phyloP scores from a whole-genome alignment of 2,329 filamentous ascomycete genomes.

The Kalaharituber pfeilii region DNA sequence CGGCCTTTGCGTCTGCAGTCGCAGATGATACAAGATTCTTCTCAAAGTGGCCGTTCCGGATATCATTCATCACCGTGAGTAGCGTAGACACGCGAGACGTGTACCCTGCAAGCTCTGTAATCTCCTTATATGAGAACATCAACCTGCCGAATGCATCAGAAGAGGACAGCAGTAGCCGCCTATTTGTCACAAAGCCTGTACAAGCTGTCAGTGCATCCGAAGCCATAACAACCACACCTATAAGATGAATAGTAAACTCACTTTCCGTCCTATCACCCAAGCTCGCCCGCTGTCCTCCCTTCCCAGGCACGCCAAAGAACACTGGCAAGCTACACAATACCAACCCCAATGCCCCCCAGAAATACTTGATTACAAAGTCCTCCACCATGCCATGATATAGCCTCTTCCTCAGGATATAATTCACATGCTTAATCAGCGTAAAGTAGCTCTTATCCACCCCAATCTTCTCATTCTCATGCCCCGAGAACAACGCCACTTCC shows the following conservation, averaged over 20 bases:
- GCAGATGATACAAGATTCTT: constrained; percentile 91
- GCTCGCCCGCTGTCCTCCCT: constrained; percentile 27
- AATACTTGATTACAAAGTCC: constrained; percentile 98
- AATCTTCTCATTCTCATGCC: constrained; percentile 88
- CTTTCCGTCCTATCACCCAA: constrained; percentile 40
- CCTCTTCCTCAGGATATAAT: constrained; percentile 72
- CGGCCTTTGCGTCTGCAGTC: constrained; percentile 51
- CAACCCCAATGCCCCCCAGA: constrained; percentile 88
- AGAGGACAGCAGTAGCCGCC: constrained; percentile 75
- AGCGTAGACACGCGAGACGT: constrained; percentile 81
- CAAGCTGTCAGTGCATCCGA: constrained; percentile 6
- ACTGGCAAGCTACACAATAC: constrained; percentile 87
- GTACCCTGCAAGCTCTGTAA: constrained; percentile 89
- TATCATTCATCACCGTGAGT: constrained; percentile 85
- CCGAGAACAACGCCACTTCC: constrained; percentile 79
- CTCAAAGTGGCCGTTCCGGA: constrained; percentile 75
- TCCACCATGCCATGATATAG: constrained; percentile 99
- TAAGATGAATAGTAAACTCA: constrained; percentile 25
- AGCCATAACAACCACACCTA: constrained; percentile 5
- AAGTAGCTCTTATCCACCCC: constrained; percentile 97
- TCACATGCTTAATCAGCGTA: constrained; percentile 96
- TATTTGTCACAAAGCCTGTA: constrained; percentile 73
- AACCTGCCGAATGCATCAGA: constrained; percentile 90
- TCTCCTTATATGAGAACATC: constrained; percentile 96
- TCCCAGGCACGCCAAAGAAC: constrained; percentile 77